phyloP scores from a whole-genome alignment of 2,329 filamentous ascomycete genomes.

The Penicillium sp. region DNA sequence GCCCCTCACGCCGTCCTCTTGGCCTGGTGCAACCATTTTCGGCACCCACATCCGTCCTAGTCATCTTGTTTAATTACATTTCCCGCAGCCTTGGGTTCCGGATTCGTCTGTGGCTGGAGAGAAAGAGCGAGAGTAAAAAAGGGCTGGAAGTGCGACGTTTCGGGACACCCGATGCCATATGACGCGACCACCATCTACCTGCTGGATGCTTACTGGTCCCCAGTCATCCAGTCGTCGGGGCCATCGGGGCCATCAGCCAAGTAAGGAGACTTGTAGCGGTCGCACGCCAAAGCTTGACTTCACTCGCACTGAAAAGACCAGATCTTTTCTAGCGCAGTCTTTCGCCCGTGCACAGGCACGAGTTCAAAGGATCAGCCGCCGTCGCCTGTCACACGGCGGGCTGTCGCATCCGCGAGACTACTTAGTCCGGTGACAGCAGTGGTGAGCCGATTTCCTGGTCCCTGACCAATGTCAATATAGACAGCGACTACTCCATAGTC shows the following conservation, averaged over 20 bases:
- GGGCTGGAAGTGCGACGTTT: no score
- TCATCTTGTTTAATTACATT: neutral
- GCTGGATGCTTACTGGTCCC: neutral
- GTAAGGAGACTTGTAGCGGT: neutral
- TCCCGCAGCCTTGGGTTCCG: no score
- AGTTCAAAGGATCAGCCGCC: conserved; percentile 5
- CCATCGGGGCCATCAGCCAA: neutral
- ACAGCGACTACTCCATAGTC: no score
- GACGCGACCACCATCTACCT: neutral
- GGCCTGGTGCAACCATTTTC: neutral
- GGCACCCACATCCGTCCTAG: neutral
- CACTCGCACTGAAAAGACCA: neutral
- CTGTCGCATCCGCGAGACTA: neutral
- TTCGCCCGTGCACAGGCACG: neutral
- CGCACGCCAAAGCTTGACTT: neutral
- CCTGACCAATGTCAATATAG: neutral
- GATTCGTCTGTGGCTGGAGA: no score
- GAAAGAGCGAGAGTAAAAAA: no score
- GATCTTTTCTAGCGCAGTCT: neutral
- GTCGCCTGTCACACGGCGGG: conserved; percentile 7
- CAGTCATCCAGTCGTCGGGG: neutral
- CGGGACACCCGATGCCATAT: neutral
- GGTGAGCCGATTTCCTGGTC: neutral
- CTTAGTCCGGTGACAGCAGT: conserved; percentile 3
- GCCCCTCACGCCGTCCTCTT: neutral